Percentiles rank a stretch among this genome's conserved stretches.
phyloP scores from a whole-genome alignment of 2,329 filamentous ascomycete species.

The Periconia sp. region DNA sequence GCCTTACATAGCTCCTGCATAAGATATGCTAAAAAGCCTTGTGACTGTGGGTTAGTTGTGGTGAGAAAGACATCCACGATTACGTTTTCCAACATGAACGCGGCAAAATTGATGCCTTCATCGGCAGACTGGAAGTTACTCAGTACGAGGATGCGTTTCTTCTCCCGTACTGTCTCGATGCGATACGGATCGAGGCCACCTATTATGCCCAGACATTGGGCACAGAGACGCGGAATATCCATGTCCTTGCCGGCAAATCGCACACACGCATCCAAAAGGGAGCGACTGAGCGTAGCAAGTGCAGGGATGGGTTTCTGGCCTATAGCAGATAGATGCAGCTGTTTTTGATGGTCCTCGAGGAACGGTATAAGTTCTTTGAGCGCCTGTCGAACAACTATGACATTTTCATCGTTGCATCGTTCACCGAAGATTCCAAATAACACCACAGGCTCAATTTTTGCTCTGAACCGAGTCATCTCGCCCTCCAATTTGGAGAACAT shows the following conservation, averaged over 20 bases:
- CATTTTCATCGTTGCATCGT: conserved; percentile 80
- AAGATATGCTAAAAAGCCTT: conserved; percentile 88
- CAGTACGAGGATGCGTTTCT: conserved; percentile 80
- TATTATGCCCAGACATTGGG: conserved; percentile 81
- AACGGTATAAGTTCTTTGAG: conserved; percentile 75
- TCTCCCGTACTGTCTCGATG: conserved; percentile 76
- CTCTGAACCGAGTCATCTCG: conserved; percentile 66
- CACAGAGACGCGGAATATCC: conserved; percentile 72
- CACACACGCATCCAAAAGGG: conserved; percentile 81
- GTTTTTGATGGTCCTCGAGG: conserved; percentile 71
- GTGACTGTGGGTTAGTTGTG: conserved; percentile 80
- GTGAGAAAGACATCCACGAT: conserved; percentile 91
- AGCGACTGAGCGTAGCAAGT: conserved; percentile 70
- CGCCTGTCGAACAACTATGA: conserved; percentile 80
- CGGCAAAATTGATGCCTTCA: conserved; percentile 82
- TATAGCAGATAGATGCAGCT: conserved; percentile 76
- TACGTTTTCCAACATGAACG: conserved; percentile 83
- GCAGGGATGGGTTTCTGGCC: conserved; percentile 82
- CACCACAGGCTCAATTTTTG: conserved; percentile 65
- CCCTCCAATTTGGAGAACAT: conserved; percentile 68
- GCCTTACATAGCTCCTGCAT: conserved; percentile 89
- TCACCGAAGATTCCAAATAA: conserved; percentile 71
- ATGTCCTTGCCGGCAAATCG: conserved; percentile 71
- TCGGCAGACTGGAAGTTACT: conserved; percentile 79
- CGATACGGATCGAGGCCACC: conserved; percentile 91